phyloP scores from a whole-genome alignment of 140 eudicot genomes.

The Oenanthe javanica region DNA sequence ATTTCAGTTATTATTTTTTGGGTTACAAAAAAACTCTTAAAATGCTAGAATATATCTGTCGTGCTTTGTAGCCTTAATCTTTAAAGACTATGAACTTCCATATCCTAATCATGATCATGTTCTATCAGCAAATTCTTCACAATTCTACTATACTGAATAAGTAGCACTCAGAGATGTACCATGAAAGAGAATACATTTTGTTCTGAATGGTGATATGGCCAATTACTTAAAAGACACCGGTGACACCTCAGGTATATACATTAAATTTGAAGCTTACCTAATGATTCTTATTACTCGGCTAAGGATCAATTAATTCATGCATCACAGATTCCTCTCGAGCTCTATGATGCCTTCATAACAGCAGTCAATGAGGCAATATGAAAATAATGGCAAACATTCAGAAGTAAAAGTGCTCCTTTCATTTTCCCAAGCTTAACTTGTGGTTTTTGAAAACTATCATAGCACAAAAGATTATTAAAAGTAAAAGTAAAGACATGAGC shows the following conservation, averaged over 20 bases:
- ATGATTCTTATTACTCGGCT: neutral
- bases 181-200: conserved; percentile 60
- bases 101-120: conserved; percentile 65
- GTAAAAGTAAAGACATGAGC: too few relatives aligned
- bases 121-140: conserved; percentile 57
- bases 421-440: conserved; percentile 18
- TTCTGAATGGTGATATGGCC: conserved; percentile 66
- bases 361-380: conserved; percentile 51
- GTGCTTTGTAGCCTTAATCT: conserved; percentile 56
- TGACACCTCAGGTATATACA: conserved; percentile 63
- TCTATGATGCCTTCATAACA: conserved; percentile 34
- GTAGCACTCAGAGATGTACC: conserved; percentile 72
- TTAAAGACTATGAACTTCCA: conserved; percentile 59
- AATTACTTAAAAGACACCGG: conserved; percentile 52
- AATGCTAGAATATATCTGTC: conserved; percentile 25
- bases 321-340: conserved; percentile 34
- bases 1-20: too few relatives aligned
- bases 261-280: neutral
- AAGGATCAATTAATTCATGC: neutral
- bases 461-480: too few relatives aligned
- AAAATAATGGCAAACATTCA: conserved; percentile 41
- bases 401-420: conserved; percentile 22
- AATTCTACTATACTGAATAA: conserved; percentile 59
- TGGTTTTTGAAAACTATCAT: too few relatives aligned
- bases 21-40: too few relatives aligned